Base-by-base conservation (phyloP, 257 asterid species). In the Capsicum rhomboideum region DNA sequence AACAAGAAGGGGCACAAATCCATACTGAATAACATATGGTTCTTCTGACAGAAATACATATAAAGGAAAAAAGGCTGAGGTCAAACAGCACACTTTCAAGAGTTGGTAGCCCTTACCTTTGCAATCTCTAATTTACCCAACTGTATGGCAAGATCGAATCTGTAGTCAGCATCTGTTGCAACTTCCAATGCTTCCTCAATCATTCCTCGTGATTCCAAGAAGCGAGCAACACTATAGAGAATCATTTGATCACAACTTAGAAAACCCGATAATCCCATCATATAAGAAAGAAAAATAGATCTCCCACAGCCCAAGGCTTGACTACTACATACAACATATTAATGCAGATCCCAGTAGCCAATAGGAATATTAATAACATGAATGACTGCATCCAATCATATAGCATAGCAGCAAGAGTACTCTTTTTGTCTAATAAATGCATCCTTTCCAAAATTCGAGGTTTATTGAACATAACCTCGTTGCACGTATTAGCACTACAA, bases 191-290 rank as follows among this genome's bases (percentile, higher is more conserved):
- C 99, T 75, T 95, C 98, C 90, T 90, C 97, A 82, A 90, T 89
- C 97, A 95, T 97, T 79, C 96, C 99, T 50, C 99, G 96, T 61
- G 99, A 97, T 87, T 97, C 99, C 93, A 95, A 90, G 93, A 95
- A 95, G 84, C 85, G 98, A 53, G 98, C 99, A 84, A 95, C 99
- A 90, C 99, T 95, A 85, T 37, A 63, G 59, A 50, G 63, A 17
- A 52, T 44, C 54, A 82, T 67, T 82, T 50, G 21, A 46, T 67
- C n/a, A 82, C 63, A 26, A 82, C 50, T 82, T 49, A 67, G 34
- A 54, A 54, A 44, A 49, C 79, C 10, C 44, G 58, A 46, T 49
- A 82, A 61, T 80, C 77, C 44, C 79, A 82, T 67, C 55, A 82
- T 17, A 82, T 21, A 49, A 64, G 79, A 46, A 58, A 20, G 17